Evolutionary conservation across 1,139 yeast genomes (phyloP).

Genomic region (Debaryomyces sp.): DNA sequence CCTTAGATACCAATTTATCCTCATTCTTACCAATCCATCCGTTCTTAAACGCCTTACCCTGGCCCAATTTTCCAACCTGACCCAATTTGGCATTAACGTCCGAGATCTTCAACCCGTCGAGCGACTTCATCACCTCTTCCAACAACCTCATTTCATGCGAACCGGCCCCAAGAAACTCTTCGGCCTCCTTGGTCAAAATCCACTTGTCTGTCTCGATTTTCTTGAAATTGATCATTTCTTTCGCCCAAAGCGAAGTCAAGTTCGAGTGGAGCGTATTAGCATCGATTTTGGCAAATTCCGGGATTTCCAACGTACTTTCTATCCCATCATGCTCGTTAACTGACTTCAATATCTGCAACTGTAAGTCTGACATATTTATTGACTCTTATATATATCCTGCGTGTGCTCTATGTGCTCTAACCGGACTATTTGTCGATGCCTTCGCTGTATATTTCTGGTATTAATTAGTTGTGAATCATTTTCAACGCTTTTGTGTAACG

Average conservation of each 20-base stretch:
- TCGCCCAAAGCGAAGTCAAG: conserved; percentile 83
- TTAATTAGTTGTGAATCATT: conserved; percentile 1
- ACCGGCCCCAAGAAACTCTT: conserved; percentile 75
- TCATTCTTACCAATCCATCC: conserved; percentile 95
- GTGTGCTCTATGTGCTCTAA: neutral
- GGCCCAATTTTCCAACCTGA: conserved; percentile 85
- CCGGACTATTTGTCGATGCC: neutral
- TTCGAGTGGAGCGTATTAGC: conserved; percentile 62
- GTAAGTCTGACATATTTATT: conserved; percentile 54
- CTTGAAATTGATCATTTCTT: conserved; percentile 74
- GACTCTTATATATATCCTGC: neutral
- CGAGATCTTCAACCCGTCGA: conserved; percentile 79
- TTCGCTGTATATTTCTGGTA: neutral
- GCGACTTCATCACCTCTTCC: conserved; percentile 69
- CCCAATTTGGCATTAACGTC: conserved; percentile 84
- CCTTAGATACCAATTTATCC: conserved; percentile 69
- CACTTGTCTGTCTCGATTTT: conserved; percentile 78
- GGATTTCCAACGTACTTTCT: conserved; percentile 63
- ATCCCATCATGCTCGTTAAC: conserved; percentile 65
- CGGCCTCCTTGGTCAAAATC: conserved; percentile 79
- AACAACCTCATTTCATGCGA: conserved; percentile 89
- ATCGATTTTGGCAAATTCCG: conserved; percentile 42
- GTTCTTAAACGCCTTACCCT: conserved; percentile 97
- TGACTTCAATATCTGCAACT: conserved; percentile 58
- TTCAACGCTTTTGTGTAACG: conserved; percentile 4